A percentile compares a stretch with the other conserved stretches of the same genome.
Evolutionary conservation across 1,284 basidiomycete species (phyloP).

Genomic region (Cutaneotrichosporon spelunceum): DNA sequence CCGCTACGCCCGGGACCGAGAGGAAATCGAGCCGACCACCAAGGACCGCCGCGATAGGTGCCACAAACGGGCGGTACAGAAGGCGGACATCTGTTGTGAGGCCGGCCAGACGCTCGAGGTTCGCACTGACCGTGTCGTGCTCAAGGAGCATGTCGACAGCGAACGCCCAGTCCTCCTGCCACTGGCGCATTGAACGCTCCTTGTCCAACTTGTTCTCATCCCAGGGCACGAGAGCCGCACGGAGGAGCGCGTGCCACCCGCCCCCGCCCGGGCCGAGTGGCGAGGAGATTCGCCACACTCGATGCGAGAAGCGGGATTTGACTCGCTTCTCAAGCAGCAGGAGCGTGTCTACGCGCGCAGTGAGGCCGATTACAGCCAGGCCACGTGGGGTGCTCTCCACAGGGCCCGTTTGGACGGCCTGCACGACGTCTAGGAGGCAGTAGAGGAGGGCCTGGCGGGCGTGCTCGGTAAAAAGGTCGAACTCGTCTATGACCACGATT

Average conservation of each 20-base stretch:
- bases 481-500: conserved; percentile 78
- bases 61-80: conserved; percentile 65
- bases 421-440: conserved; percentile 63
- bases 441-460: conserved; percentile 83
- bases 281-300: conserved; percentile 72
- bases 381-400: conserved; percentile 55
- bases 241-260: conserved; percentile 58
- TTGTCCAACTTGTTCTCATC: conserved; percentile 22
- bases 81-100: conserved; percentile 66
- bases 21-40: conserved; percentile 30
- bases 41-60: conserved; percentile 34
- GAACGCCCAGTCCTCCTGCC: conserved; percentile 57
- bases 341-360: conserved; percentile 78
- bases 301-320: conserved; percentile 89
- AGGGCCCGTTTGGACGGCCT: conserved; percentile 52
- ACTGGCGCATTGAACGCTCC: conserved; percentile 53
- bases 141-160: conserved; percentile 57
- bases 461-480: conserved; percentile 86
- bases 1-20: conserved; percentile 22
- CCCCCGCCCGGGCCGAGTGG: conserved; percentile 53
- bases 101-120: conserved; percentile 59
- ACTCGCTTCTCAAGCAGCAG: conserved; percentile 88
- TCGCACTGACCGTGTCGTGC: conserved; percentile 32
- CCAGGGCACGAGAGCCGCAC: conserved; percentile 53
- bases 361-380: conserved; percentile 76